Evolutionary conservation across 495 filamentous ascomycete species (phyloP), one percentile per base, ranked within the genome.

Genomic region (Glarea lozoyensis): DNA sequence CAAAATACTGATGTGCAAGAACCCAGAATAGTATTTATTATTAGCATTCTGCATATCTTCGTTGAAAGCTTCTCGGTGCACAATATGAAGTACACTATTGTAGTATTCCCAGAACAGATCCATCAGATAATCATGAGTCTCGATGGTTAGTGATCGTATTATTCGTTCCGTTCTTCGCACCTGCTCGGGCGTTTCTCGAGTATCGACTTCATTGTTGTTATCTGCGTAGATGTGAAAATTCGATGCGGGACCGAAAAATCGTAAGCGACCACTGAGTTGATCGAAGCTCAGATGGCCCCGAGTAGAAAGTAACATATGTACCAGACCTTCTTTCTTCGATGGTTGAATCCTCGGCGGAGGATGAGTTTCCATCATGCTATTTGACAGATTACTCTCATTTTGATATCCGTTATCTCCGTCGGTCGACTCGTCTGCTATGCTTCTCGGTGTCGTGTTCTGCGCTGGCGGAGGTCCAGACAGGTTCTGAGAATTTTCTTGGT

Each of bases 61-160:
- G 35, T 69, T 62, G 43, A 76, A 76, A 0, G 65, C 61, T 1
- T 58, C 54, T 40, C 59, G 58, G 48, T 76, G 67, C 13, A 73
- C 53, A 2, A 76, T 62, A 40, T 67, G 69, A 16, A 66, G 45
- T 10, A 62, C 59, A 1, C 56, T 46, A 40, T 76, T 72, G 51
- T 70, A 72, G 38, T 62, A 51, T n/a, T 63, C 59, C 68, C 68
- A 74, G 51, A 73, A 76, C 13, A 63, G 57, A 11, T 60, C 50
- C 67, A 73, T 69, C 2, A 76, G 61, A 38, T 73, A 65, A 42
- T 74, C 71, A 32, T 71, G 63, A 0, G 67, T 72, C 31, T 63
- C 59, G 9, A 62, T 33, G 0, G 54, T 53, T 6, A 76, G 58
- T 10, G 57, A 53, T 10, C 60, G 46, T 31, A 76, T 69, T 36